Evolutionary conservation across 805 yeast species (phyloP), one percentile per base, ranked within the genome.

Genomic region (Ogataea kodamae): DNA sequence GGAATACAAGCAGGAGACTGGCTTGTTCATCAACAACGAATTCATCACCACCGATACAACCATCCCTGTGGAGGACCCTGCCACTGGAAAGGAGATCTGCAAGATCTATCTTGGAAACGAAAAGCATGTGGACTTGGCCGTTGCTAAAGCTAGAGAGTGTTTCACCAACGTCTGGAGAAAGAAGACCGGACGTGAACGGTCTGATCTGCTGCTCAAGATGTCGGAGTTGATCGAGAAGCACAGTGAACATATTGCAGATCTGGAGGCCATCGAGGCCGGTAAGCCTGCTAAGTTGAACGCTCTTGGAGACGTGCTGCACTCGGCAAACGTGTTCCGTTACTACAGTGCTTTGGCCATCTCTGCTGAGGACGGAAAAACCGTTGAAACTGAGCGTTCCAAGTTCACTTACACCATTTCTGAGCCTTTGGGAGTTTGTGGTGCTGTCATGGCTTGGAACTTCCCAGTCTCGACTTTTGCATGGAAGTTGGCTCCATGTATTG

Each of bases 11-110:
- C 83, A 57, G 65, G 96, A 96, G 50, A 79, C 83, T 8, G 96
- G 96, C 44, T 65, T 89, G 50, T 89, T 85, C 70, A 86, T 89
- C 59, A 81, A 86, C 68, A 85, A 85, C 62, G 85, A 85, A 59
- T 86, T 82, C 52, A 79, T 81, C 36, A 40, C 49, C 18, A 52
- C 61, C 3, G 60, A 63, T 20, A 66, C 73, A 51, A 75, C 78
- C n/a, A 64, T 82, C 12, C 70, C 70, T 43, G 81, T 78, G 18
- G 57, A 65, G 34, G 68, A 74, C 44, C 82, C 84, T 2, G 64
- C 77, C 6, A 70, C 72, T 16, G 82, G 74, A 18, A 61, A 72
- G 40, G 65, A 60, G 21, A 70, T 73, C 40, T 64, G 76, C 15
- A 61, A 67, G 13, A 70, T 77, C 16, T 72, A 72, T 42, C 64